Percentiles rank a stretch among this genome's conserved stretches.
phyloP scores from a whole-genome alignment of 495 filamentous ascomycete genomes.

The Oidiodendron maius region DNA sequence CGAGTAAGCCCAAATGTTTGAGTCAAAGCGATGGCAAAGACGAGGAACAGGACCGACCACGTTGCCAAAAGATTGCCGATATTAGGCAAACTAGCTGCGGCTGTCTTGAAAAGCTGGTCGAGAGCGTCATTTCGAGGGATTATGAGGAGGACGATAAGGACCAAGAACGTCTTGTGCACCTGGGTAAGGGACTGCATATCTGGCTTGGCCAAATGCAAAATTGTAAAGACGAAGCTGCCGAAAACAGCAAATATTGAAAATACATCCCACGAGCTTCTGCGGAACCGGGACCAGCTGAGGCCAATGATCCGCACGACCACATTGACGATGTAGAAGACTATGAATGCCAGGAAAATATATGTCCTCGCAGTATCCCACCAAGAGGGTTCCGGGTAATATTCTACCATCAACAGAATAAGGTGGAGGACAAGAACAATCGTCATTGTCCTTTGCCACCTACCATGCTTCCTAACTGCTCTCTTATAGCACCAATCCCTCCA shows the following conservation, averaged over 20 bases:
- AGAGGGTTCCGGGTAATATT: constrained; percentile 69
- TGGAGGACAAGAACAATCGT: constrained; percentile 77
- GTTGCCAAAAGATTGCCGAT: constrained; percentile 93
- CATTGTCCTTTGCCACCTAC: constrained; percentile 81
- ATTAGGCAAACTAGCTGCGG: constrained; percentile 85
- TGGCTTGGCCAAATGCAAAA: constrained; percentile 55
- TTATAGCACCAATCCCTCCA: constrained; percentile 95
- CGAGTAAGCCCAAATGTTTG: constrained; percentile 95
- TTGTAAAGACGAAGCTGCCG: constrained; percentile 74
- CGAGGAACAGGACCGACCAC: constrained; percentile 94
- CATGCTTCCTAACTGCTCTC: constrained; percentile 87
- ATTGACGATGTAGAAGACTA: constrained; percentile 78
- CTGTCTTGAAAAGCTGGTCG: constrained; percentile 98
- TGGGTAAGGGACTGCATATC: constrained; percentile 58
- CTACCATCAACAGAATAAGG: constrained; percentile 73
- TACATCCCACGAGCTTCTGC: constrained; percentile 91
- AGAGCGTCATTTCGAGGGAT: constrained; percentile 97
- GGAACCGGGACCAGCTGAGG: constrained; percentile 87
- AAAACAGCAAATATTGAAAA: constrained; percentile 80
- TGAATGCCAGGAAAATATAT: constrained; percentile 76
- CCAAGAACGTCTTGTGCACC: constrained; percentile 89
- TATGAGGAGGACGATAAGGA: constrained; percentile 82
- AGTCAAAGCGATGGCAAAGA: constrained; percentile 93
- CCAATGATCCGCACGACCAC: constrained; percentile 80
- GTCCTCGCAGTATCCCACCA: constrained; percentile 67